Conservation (phyloP, 208 protist genomes). For the Trichomonas vaginalis region DNA sequence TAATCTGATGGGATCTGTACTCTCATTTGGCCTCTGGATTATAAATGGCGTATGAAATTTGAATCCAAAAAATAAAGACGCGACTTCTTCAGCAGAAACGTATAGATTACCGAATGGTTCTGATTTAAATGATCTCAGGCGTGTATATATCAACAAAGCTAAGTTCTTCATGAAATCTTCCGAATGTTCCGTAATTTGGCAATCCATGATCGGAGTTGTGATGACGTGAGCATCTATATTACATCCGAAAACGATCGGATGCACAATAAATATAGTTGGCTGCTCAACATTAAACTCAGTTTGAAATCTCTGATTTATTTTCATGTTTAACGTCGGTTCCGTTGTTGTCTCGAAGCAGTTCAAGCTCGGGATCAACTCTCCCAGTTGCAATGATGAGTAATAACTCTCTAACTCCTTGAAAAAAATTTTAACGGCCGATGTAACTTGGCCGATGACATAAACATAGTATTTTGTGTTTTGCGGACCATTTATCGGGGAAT, state of each 20-base stretch:
- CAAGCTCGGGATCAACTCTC: background rate
- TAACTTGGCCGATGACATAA: background rate
- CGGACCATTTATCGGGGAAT: background rate
- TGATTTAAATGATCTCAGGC: background rate
- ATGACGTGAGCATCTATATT: background rate
- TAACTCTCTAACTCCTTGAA: background rate
- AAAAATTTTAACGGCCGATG: background rate
- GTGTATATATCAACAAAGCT: background rate
- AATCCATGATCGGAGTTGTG: background rate
- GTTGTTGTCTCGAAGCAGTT: background rate
- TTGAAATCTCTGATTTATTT: background rate
- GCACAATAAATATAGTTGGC: background rate
- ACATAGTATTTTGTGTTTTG: background rate
- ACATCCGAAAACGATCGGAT: background rate
- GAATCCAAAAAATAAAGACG: background rate
- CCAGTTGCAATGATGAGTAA: background rate
- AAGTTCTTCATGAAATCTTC: background rate
- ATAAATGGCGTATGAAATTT: background rate
- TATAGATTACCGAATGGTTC: background rate
- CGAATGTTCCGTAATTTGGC: background rate
- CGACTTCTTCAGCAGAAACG: background rate
- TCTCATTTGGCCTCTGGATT: background rate
- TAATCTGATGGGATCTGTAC: background rate
- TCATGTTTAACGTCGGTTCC: background rate
- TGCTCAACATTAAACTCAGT: background rate